A percentile compares a stretch with the other conserved stretches of the same genome.
Evolutionary conservation across 163 green algal species (phyloP).

Genomic region (Picocystis sp.): DNA sequence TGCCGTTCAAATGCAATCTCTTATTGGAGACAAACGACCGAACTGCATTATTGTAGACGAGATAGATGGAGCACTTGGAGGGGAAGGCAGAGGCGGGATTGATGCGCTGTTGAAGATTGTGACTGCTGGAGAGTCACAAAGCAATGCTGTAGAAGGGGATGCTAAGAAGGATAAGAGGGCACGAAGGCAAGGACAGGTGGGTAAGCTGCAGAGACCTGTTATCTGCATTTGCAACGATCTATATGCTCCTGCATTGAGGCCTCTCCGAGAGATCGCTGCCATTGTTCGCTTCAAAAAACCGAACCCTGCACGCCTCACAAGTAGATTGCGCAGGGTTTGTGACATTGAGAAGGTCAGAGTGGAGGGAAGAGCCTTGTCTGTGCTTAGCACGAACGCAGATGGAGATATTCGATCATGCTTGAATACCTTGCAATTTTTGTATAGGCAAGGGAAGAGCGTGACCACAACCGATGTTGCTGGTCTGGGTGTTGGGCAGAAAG

Average conservation of each 20-base stretch:
- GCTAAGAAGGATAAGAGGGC: conserved; percentile 13
- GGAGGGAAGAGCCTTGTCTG: conserved; percentile 36
- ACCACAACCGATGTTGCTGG: conserved; percentile 8
- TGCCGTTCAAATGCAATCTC: conserved; percentile 39
- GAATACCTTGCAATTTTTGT: conserved; percentile 85
- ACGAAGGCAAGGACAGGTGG: conserved; percentile 1
- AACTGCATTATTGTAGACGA: conserved; percentile 85
- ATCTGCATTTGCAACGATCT: conserved; percentile 95
- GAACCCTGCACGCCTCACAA: conserved; percentile 2
- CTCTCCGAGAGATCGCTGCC: conserved; percentile 56
- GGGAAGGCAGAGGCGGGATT: conserved; percentile 47
- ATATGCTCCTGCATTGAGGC: conserved; percentile 67
- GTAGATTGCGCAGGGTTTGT: conserved; percentile 5
- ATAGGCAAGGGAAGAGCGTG: conserved; percentile 13
- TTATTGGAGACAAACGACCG: conserved; percentile 34
- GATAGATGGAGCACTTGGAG: conserved; percentile 17
- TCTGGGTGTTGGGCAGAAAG: conserved; percentile 9
- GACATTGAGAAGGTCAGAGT: conserved; percentile 13
- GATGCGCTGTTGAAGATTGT: conserved; percentile 64
- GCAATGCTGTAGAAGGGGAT: background rate
- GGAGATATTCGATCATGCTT: conserved; percentile 79
- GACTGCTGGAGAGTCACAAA: conserved; percentile 1
- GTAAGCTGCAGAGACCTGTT: conserved; percentile 52
- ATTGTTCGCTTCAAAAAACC: conserved; percentile 51
- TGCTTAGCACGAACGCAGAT: conserved; percentile 50